A percentile compares a stretch with the other conserved stretches of the same genome.
Conservation (phyloP, 164 flowering plant species). For the Buxus sempervirens region DNA sequence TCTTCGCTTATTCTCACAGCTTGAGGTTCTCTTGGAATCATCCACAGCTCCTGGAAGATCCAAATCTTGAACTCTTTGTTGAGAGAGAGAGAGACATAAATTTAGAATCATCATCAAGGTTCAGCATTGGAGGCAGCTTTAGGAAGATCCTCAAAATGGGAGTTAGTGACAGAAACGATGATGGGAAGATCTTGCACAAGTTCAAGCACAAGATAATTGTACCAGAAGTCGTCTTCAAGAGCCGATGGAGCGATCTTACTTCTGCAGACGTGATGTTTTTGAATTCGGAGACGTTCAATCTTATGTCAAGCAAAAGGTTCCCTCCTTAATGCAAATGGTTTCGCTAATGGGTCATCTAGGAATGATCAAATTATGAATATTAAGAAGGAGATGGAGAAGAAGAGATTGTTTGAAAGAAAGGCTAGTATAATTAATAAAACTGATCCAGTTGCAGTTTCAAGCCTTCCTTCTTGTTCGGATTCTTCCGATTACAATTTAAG, state of each 20-base stretch:
- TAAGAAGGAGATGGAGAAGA: slow-evolving; percentile 39
- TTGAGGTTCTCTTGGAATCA: slow-evolving; percentile 41
- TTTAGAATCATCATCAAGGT: slow-evolving; percentile 31
- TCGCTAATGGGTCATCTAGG: not conserved
- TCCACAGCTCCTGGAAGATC: slow-evolving; percentile 38
- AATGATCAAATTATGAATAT: slow-evolving; percentile 22
- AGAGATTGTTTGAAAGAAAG: slow-evolving; percentile 33
- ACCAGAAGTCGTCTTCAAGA: slow-evolving; percentile 58
- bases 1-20: slow-evolving; percentile 45
- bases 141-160: slow-evolving; percentile 14
- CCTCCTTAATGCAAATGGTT: not conserved
- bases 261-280: slow-evolving; percentile 69
- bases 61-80: slow-evolving; percentile 37
- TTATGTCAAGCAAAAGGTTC: slow-evolving; percentile 45
- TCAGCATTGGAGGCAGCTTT: slow-evolving; percentile 37
- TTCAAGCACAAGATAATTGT: slow-evolving; percentile 61
- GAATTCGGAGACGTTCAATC: slow-evolving; percentile 59
- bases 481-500: slow-evolving; percentile 2
- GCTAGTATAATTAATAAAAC: slow-evolving; percentile 8
- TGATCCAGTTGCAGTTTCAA: slow-evolving; percentile 10
- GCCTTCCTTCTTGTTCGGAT: slow-evolving; percentile 23
- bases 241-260: slow-evolving; percentile 75
- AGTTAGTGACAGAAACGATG: slow-evolving; percentile 1
- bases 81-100: slow-evolving; percentile 27
- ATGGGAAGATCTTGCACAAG: slow-evolving; percentile 31